phyloP scores from a whole-genome alignment of 2,329 filamentous ascomycete species.

The Exserohilum turcica region DNA sequence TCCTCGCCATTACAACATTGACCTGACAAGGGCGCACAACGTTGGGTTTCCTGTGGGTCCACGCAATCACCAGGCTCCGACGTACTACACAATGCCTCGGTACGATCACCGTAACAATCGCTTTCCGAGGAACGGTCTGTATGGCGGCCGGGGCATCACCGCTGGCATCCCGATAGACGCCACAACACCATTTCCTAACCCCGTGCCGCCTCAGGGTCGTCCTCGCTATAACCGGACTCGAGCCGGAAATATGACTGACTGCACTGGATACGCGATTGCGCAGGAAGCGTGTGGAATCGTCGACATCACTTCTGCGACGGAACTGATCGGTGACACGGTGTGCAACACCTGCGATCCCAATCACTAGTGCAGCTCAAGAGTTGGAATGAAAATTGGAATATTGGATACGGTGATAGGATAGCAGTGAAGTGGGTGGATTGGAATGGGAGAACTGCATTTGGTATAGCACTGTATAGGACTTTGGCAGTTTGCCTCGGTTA shows the following conservation, averaged over 20 bases:
- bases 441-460: not conserved
- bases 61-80: not conserved
- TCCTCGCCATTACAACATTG: slow-evolving; percentile 4
- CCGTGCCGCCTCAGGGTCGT: slow-evolving; percentile 33
- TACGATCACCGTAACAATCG: slow-evolving; percentile 3
- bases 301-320: slow-evolving; percentile 5
- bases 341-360: slow-evolving; percentile 11
- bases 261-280: slow-evolving; percentile 3
- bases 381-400: not conserved
- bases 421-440: too few relatives aligned
- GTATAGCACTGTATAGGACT: not conserved
- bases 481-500: not conserved
- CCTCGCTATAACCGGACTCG: not conserved
- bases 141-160: slow-evolving; percentile 16
- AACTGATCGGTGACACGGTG: slow-evolving; percentile 3
- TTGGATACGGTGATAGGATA: not conserved
- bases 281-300: slow-evolving; percentile 9
- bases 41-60: slow-evolving; percentile 8
- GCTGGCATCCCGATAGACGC: slow-evolving; percentile 38
- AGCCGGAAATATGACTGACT: not conserved
- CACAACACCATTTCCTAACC: slow-evolving; percentile 39
- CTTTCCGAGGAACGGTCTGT: slow-evolving; percentile 31
- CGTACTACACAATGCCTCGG: slow-evolving; percentile 5
- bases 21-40: slow-evolving; percentile 22
- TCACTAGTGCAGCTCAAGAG: not conserved